Base-by-base conservation (phyloP, 2,329 filamentous ascomycete genomes). In the Lasiodiplodia sp. region DNA sequence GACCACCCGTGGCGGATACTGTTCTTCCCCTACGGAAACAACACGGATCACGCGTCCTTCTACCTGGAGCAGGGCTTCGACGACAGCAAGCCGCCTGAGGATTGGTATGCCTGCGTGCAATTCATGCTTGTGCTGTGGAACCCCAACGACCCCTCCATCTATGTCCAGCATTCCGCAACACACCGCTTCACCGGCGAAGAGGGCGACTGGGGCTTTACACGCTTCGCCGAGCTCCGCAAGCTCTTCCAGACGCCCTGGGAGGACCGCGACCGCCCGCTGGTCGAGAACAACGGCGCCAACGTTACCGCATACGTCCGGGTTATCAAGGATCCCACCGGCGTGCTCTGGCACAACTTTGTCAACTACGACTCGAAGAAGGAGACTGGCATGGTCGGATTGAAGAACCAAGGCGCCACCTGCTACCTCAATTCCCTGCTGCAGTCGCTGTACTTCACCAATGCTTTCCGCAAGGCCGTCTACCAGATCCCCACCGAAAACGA, bases 161-260 rank as follows among this genome's bases (percentile, higher is more conserved):
- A 91, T 79, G 81, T 87, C 49, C 86, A 86, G 63, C 92, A 97
- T 75, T 86, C 85, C 53, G 96, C 96, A n/a, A 93, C 94, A 74
- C 96, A 99, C 78, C 91, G 96, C 69, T 99, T 98, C 80, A 98
- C 94, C 4, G 92, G 92, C 71, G 96, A 98, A 53, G 96, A 99
- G 80, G 94, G 93, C 28, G 96, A 99, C 76, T 99, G 96, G 96
- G 96, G 96, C 1, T 99, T 99, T 79, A 99, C 96, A n/a, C 86
- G 95, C 68, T 99, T 98, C 77, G 90, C 94, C 14, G 96, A 98
- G 79, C 87, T 97, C 62, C 87, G 93, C 66, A 91, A 90, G 75
- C 91, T 98, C 79, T 97, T 97, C 77, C 91, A 90, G 70, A 84
- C 90, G 40, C 86, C 88, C 1, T 97, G 91, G 87, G 92, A 96